Base-by-base conservation (phyloP, 1,284 basidiomycete species). In the Golubevia sp. region DNA sequence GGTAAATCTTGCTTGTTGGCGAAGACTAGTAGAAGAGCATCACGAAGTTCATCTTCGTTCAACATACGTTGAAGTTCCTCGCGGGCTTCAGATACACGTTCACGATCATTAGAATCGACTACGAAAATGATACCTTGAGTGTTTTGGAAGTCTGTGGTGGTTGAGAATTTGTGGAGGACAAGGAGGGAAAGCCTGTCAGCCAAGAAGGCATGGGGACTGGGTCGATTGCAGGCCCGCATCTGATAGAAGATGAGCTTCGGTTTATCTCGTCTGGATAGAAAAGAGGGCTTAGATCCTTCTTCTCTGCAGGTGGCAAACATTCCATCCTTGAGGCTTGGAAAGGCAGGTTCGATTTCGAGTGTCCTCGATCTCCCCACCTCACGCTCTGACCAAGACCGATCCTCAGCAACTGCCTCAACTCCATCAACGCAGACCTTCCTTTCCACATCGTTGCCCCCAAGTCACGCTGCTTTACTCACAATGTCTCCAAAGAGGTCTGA, bases 111-210 rank as follows among this genome's bases (percentile, higher is more conserved):
- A 62, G 97, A 99, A 86, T 99, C 97, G 73, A 99, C 95, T 63
- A 99, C 97, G 85, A 99, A 99, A 85, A 99, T 99, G 87, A 99
- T 98, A 76, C 96, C 97, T 87, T 99, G 97, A 55, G 97, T 99
- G 88, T 99, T 99, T 87, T 99, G 97, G 93, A 97, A 99, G 88
- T 99, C 96, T 73, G 59, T 7, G 11, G 2, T 49, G 26, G 50
- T 15, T 13, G 24, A 60, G 54, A 8, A 20, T 59, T 54, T 13
- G 25, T 25, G 21, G 7, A 53, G 18, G 34, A 24, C 4, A 25
- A 15, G 44, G 15, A 54, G 50, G n/a, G 1, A 48, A 48, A 34
- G 51, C n/a, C n/a, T n/a, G n/a, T n/a, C n/a, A n/a, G n/a, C n/a
- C n/a, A n/a, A n/a, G n/a, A n/a, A n/a, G n/a, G n/a, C n/a, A n/a